Conservation (phyloP, 1,284 basidiomycete species). For the Melampsora medusae region DNA sequence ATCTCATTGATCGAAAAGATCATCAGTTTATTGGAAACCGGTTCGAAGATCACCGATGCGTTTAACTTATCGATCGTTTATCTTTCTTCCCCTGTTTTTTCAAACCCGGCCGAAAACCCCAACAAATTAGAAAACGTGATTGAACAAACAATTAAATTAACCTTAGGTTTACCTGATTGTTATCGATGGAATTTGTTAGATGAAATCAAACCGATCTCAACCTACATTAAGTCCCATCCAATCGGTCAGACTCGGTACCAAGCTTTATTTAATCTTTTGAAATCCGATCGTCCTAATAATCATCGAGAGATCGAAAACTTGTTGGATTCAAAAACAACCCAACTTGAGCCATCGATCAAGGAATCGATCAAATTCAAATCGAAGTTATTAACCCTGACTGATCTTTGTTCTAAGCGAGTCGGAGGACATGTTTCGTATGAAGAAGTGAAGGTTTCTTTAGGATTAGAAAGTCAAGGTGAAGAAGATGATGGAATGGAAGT, state of each 20-base stretch:
- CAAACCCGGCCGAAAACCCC: too few species aligned
- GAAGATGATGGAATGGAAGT: constrained; percentile 44
- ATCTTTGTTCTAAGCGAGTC: constrained; percentile 26
- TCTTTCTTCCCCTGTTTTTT: constrained; percentile 23
- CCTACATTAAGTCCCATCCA: constrained; percentile 25
- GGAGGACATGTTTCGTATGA: constrained; percentile 39
- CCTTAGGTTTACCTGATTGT: constrained; percentile 23
- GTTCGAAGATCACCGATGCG: constrained; percentile 26
- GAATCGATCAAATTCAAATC: constrained; percentile 31
- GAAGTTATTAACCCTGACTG: constrained; percentile 36
- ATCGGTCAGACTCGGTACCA: constrained; percentile 15
- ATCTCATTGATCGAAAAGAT: constrained; percentile 21
- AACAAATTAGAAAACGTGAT: constrained; percentile 14
- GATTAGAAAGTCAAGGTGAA: constrained; percentile 17
- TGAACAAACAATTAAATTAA: constrained; percentile 17
- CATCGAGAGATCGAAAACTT: constrained; percentile 23
- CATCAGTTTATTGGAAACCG: constrained; percentile 19
- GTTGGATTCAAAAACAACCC: constrained; percentile 14
- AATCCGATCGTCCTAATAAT: constrained; percentile 11
- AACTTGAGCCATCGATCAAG: constrained; percentile 9
- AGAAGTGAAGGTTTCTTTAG: constrained; percentile 29
- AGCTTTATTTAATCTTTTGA: constrained; percentile 20
- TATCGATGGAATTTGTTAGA: constrained; percentile 43
- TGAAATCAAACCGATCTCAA: constrained; percentile 16
- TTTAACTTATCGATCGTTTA: constrained; percentile 36